Percentiles rank a stretch among this genome's conserved stretches.
These are phyloP conservation scores for Euphorbia peplus DNA, from an alignment of 345 rosid genomes.

Conservation along the genomic window DNA sequence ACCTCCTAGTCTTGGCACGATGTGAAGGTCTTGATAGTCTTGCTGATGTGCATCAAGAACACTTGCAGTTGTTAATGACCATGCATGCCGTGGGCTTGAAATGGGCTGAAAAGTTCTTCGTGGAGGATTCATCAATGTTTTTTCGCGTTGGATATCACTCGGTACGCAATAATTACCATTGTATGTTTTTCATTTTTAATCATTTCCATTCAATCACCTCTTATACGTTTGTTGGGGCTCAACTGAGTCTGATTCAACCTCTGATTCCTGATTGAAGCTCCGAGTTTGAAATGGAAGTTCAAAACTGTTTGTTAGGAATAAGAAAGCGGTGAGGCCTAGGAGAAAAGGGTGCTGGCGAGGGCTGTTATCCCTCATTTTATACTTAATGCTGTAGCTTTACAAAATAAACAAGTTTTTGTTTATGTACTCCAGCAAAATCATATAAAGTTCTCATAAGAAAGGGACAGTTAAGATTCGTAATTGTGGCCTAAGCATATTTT, in stretches of 20 bases:
- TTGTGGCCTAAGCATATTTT: not conserved
- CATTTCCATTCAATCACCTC: not conserved
- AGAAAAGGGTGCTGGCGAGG: no score
- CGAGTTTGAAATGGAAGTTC: not conserved
- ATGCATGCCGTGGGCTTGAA: conserved; percentile 76
- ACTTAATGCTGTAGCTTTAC: not conserved
- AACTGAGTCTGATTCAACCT: not conserved
- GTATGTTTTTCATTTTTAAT: not conserved
- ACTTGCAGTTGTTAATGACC: conserved; percentile 46
- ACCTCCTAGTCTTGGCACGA: conserved; percentile 64
- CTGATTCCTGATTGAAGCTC: not conserved
- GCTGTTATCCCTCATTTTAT: not conserved
- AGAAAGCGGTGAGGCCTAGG: no score
- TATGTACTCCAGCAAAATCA: no score
- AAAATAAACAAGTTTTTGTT: not conserved
- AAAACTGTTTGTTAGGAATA: not conserved
- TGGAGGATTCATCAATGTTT: conserved; percentile 62
- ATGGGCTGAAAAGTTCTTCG: conserved; percentile 64
- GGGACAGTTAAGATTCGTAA: not conserved
- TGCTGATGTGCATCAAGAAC: conserved; percentile 62
- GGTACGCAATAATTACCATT: conserved; percentile 33
- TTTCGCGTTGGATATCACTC: conserved; percentile 96
- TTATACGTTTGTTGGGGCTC: not conserved
- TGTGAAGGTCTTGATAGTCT: conserved; percentile 57
- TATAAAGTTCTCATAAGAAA: not conserved